A percentile compares a stretch with the other conserved stretches of the same genome.
Conservation (phyloP, 2,329 filamentous ascomycete species). For the Cladophialophora carrionii region DNA sequence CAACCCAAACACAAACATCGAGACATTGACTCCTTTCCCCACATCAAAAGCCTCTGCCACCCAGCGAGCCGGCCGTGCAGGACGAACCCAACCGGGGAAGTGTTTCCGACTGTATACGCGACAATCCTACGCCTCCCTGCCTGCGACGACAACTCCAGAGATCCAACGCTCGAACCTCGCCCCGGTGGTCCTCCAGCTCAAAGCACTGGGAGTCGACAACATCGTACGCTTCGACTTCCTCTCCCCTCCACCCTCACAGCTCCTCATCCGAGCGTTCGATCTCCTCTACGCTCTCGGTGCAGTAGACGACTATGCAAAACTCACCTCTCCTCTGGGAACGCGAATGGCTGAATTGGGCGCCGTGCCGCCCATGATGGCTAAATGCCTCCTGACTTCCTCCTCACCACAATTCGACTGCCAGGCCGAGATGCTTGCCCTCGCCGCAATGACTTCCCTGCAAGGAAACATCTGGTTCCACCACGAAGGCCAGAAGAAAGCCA, state of each 20-base stretch:
- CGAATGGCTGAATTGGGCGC: constrained; percentile 86
- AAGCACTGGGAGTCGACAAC: constrained; percentile 94
- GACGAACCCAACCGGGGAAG: constrained; percentile 86
- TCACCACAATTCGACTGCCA: constrained; percentile 76
- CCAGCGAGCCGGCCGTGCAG: constrained; percentile 86
- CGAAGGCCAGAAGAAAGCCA: constrained; percentile 73
- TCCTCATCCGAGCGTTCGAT: constrained; percentile 84
- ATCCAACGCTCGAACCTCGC: constrained; percentile 91
- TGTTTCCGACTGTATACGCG: constrained; percentile 94
- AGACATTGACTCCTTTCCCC: constrained; percentile 78
- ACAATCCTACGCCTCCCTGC: constrained; percentile 65
- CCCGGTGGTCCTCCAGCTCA: constrained; percentile 84
- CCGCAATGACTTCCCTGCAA: constrained; percentile 88
- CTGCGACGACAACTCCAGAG: constrained; percentile 78
- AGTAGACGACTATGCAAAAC: constrained; percentile 83
- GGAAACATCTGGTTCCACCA: constrained; percentile 81
- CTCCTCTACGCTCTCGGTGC: constrained; percentile 84
- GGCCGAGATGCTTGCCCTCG: constrained; percentile 84
- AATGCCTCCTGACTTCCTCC: constrained; percentile 68
- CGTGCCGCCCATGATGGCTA: constrained; percentile 94
- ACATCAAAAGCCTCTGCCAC: constrained; percentile 91
- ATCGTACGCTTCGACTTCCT: constrained; percentile 88
- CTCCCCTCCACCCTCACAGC: constrained; percentile 79
- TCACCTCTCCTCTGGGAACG: constrained; percentile 83
- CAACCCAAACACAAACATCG: constrained; percentile 81